A percentile compares a stretch with the other conserved stretches of the same genome.
phyloP scores from a whole-genome alignment of 805 yeast genomes.

The Ogataea degrootiae region DNA sequence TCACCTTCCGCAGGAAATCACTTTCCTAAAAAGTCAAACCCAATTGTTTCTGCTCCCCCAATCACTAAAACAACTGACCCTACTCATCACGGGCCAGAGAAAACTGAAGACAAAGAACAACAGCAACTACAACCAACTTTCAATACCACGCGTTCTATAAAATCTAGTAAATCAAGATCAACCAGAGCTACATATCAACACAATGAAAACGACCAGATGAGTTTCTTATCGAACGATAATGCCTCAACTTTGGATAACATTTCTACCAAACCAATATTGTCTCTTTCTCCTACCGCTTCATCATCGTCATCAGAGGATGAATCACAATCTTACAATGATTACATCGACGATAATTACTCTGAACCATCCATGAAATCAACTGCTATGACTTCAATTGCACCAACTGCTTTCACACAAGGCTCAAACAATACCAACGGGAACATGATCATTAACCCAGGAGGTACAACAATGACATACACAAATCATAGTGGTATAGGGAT shows the following conservation, averaged over 20 bases:
- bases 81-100: no score
- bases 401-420: conserved; percentile 24
- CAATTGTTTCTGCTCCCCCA: conserved; percentile 3
- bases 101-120: no score
- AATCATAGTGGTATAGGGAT: neutral
- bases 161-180: conserved; percentile 1
- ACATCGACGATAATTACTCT: conserved; percentile 10
- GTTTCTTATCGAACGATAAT: conserved; percentile 16
- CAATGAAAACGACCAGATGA: conserved; percentile 9
- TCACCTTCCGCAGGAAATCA: neutral
- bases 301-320: conserved; percentile 16
- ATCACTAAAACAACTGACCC: neutral
- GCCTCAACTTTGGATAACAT: conserved; percentile 29
- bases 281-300: conserved; percentile 33
- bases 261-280: conserved; percentile 45
- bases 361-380: conserved; percentile 36
- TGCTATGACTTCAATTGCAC: conserved; percentile 47
- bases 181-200: neutral
- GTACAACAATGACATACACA: conserved; percentile 5
- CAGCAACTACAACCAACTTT: neutral
- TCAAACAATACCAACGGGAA: conserved; percentile 15
- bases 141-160: neutral
- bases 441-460: conserved; percentile 20
- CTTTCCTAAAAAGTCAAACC: conserved; percentile 4
- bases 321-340: neutral